These are phyloP conservation scores for Pseudopithomyces chartarum DNA, from an alignment of 2,329 filamentous ascomycete species.

Conservation along the genomic window DNA sequence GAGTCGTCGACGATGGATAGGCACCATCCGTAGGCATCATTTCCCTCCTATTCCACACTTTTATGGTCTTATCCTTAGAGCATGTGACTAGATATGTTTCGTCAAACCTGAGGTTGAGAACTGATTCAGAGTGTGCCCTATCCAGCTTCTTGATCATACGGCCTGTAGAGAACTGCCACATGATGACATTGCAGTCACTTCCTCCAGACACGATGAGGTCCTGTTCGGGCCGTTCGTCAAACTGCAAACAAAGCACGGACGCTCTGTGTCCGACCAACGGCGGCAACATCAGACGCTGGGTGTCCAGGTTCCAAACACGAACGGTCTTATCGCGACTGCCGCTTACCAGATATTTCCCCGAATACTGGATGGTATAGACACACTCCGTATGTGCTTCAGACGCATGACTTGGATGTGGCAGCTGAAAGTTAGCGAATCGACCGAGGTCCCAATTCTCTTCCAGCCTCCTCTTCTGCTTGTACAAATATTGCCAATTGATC, in stretches of 20 bases:
- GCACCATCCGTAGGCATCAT: constrained; percentile 46
- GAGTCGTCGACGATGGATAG: constrained; percentile 47
- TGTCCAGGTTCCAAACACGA: constrained; percentile 87
- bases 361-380: constrained; percentile 93
- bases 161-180: constrained; percentile 94
- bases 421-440: constrained; percentile 82
- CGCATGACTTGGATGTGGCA: constrained; percentile 80
- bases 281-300: constrained; percentile 73
- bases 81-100: constrained; percentile 91
- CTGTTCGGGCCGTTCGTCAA: constrained; percentile 84
- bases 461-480: constrained; percentile 80
- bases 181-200: constrained; percentile 86
- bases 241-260: constrained; percentile 93
- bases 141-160: constrained; percentile 76
- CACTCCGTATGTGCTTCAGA: constrained; percentile 89
- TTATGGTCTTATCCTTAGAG: constrained; percentile 96
- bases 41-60: constrained; percentile 82
- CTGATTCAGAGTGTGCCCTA: constrained; percentile 84
- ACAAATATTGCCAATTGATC: constrained; percentile 92
- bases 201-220: constrained; percentile 95
- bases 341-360: constrained; percentile 83
- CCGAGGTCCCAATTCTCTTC: constrained; percentile 92
- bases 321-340: constrained; percentile 89
- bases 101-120: constrained; percentile 92
- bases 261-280: constrained; percentile 78